A percentile compares a stretch with the other conserved stretches of the same genome.
These are phyloP conservation scores for Fusarium caatingaense DNA, from an alignment of 2,329 filamentous ascomycete species.

Conservation along the genomic window DNA sequence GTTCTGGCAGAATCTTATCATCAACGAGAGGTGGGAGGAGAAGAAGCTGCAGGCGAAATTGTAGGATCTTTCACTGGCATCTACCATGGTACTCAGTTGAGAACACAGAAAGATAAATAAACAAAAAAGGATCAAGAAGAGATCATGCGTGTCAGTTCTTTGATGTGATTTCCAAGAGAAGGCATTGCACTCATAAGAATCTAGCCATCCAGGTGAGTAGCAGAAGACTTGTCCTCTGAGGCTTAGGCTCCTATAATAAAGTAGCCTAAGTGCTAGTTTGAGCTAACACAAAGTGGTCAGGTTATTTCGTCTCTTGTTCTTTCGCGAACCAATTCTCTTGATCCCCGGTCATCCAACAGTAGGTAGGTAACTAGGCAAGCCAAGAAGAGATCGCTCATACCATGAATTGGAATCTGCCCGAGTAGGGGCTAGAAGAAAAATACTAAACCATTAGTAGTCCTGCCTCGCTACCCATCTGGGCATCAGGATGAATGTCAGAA, in stretches of 20 bases:
- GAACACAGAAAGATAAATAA: neutral
- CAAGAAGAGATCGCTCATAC: neutral
- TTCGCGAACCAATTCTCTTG: neutral
- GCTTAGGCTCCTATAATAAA: too few relatives aligned
- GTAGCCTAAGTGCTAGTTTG: too few relatives aligned
- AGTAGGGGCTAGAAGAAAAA: neutral
- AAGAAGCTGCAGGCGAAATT: constrained; percentile 55
- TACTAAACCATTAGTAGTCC: neutral
- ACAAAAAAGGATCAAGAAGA: neutral
- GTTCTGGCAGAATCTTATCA: constrained; percentile 76
- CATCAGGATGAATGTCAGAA: too few relatives aligned
- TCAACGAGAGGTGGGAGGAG: constrained; percentile 77
- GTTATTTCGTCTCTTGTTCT: too few relatives aligned
- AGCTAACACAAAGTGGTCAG: too few relatives aligned
- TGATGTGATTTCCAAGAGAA: neutral
- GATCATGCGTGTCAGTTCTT: neutral
- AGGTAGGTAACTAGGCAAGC: neutral
- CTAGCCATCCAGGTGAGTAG: neutral
- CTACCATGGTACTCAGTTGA: neutral
- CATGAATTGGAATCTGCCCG: neutral
- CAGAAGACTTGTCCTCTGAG: too few relatives aligned
- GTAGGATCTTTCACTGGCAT: neutral
- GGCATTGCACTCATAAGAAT: neutral
- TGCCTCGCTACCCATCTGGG: neutral
- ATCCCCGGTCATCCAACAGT: neutral